Conservation (phyloP, 768 basidiomycete species). For the Sporobolomyces pararoseus region DNA sequence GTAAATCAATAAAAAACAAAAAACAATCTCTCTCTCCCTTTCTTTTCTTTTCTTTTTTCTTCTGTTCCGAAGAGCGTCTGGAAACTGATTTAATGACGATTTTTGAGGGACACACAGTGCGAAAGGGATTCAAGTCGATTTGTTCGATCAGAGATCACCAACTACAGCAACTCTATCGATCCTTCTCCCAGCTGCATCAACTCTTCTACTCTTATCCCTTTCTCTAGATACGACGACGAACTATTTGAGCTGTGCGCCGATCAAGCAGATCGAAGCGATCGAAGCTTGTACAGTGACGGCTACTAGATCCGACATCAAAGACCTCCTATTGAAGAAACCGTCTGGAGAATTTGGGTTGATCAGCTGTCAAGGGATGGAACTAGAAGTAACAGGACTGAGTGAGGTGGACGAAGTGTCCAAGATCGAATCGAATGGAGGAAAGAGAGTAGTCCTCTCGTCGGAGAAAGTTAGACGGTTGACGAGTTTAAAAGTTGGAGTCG, state of each 20-base stretch:
- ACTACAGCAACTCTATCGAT: conserved; percentile 57
- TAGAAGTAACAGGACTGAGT: neutral
- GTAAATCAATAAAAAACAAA: too few relatives aligned
- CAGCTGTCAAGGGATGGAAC: neutral
- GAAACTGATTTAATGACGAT: too few relatives aligned
- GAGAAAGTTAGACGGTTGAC: neutral
- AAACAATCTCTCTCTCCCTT: too few relatives aligned
- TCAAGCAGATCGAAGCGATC: conserved; percentile 50
- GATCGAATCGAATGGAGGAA: neutral
- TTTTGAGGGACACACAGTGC: too few relatives aligned
- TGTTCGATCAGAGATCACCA: conserved; percentile 58
- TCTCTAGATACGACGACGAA: conserved; percentile 47
- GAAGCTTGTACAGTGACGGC: conserved; percentile 62
- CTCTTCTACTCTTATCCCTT: conserved; percentile 50
- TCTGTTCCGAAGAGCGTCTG: too few relatives aligned
- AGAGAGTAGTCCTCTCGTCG: neutral
- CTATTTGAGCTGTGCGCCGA: conserved; percentile 26
- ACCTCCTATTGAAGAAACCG: conserved; percentile 65
- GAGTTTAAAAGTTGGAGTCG: neutral
- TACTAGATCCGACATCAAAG: conserved; percentile 55
- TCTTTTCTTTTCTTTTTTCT: too few relatives aligned
- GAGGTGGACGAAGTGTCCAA: neutral
- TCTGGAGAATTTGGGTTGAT: conserved; percentile 48
- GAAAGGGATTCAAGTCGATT: conserved; percentile 1
- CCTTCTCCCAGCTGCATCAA: conserved; percentile 59